Conservation (phyloP, 2,329 filamentous ascomycete species). For the Botrytis fabae region DNA sequence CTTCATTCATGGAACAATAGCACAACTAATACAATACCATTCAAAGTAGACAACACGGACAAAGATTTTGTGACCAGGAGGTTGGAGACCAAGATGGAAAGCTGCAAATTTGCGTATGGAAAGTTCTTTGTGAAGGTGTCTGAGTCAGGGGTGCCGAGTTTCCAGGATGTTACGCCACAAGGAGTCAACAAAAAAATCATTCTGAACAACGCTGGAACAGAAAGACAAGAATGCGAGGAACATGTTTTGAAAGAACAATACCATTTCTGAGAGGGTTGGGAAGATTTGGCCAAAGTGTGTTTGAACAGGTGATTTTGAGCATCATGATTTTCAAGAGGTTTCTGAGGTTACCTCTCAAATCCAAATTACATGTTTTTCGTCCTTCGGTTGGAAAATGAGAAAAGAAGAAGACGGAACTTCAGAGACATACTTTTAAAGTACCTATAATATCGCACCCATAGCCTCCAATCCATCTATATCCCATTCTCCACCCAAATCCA, state of each 20-base stretch:
- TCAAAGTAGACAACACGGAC: not conserved
- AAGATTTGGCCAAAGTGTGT: not conserved
- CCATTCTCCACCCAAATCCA: constrained; percentile 9
- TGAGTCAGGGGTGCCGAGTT: not conserved
- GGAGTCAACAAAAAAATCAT: not conserved
- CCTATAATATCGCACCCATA: not conserved
- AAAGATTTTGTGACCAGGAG: not conserved
- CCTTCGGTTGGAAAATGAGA: not conserved
- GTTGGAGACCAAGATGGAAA: not conserved
- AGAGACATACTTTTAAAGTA: not conserved
- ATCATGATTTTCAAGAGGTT: not conserved
- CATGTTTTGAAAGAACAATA: not conserved
- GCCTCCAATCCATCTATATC: not conserved
- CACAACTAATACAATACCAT: not conserved
- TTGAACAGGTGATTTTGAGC: not conserved
- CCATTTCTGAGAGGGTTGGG: not conserved
- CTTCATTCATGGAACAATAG: not conserved
- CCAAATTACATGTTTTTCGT: not conserved
- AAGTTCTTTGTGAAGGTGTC: not conserved
- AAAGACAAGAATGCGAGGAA: not conserved
- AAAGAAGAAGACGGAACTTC: not conserved
- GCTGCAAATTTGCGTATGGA: too few species aligned
- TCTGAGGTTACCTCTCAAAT: not conserved
- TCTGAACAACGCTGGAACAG: not conserved
- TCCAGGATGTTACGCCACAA: not conserved